These are phyloP conservation scores for Cladosporium sp. DNA, from an alignment of 2,329 filamentous ascomycete genomes.

Conservation along the genomic window DNA sequence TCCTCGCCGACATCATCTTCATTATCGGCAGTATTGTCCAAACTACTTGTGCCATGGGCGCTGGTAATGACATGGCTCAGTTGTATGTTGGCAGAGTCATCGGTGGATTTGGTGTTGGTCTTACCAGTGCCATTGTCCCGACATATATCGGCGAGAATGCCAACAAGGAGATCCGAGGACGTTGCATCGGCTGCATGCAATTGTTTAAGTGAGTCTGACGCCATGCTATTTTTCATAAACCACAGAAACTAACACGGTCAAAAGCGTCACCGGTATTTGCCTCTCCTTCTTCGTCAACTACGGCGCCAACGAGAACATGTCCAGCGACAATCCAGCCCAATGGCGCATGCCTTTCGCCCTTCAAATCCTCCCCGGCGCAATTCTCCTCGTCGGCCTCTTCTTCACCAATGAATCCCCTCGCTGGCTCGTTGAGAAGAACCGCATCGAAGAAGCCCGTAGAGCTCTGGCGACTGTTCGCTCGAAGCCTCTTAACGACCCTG, in stretches of 20 bases:
- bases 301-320: constrained; percentile 44
- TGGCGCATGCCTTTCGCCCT: constrained; percentile 52
- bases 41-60: constrained; percentile 35
- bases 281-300: constrained; percentile 53
- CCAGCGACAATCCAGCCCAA: constrained; percentile 42
- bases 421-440: constrained; percentile 52
- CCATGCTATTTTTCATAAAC: too few species aligned
- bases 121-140: constrained; percentile 41
- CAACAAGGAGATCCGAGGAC: constrained; percentile 34
- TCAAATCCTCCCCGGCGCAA: constrained; percentile 48
- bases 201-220: constrained; percentile 24
- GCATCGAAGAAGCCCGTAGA: constrained; percentile 41
- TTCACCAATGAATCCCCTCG: constrained; percentile 52
- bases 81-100: constrained; percentile 42
- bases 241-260: constrained; percentile 19
- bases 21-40: constrained; percentile 40
- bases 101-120: constrained; percentile 42
- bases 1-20: constrained; percentile 41
- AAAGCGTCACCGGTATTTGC: constrained; percentile 44
- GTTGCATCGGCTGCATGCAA: constrained; percentile 29
- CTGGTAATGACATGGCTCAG: constrained; percentile 32
- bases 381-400: constrained; percentile 48
- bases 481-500: constrained; percentile 32
- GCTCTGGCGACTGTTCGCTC: constrained; percentile 38
- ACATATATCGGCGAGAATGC: constrained; percentile 45